Conservation (phyloP, 2,329 filamentous ascomycete genomes). For the Aspergillus vadensis region DNA sequence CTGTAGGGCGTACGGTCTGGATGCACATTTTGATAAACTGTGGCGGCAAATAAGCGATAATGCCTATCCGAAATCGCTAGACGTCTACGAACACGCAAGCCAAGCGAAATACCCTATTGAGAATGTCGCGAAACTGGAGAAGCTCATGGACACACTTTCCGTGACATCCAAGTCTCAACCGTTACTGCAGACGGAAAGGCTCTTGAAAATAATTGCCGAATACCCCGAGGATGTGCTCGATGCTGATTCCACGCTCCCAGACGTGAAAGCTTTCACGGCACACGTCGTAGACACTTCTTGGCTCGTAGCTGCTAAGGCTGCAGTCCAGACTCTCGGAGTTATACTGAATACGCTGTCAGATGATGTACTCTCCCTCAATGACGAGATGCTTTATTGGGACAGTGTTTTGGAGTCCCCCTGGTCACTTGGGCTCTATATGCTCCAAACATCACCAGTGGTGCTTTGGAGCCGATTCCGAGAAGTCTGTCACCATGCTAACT, state of each 20-base stretch:
- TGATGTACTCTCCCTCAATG: constrained; percentile 77
- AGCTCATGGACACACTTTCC: constrained; percentile 70
- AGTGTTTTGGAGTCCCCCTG: constrained; percentile 77
- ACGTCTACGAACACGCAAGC: constrained; percentile 23
- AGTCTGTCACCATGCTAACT: constrained; percentile 42
- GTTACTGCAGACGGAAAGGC: constrained; percentile 61
- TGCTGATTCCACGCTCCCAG: neutral
- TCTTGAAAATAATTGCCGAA: constrained; percentile 64
- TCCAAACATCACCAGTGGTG: constrained; percentile 79
- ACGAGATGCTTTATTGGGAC: constrained; percentile 96
- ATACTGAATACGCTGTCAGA: constrained; percentile 76
- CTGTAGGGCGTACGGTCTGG: constrained; percentile 60
- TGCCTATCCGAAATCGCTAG: constrained; percentile 10
- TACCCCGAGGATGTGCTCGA: constrained; percentile 18
- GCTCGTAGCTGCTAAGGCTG: constrained; percentile 87
- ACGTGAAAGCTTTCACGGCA: constrained; percentile 35
- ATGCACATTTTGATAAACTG: constrained; percentile 60
- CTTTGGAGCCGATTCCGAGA: constrained; percentile 72
- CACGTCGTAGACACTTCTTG: constrained; percentile 84
- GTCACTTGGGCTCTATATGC: constrained; percentile 77
- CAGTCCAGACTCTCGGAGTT: constrained; percentile 84
- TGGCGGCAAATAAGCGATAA: constrained; percentile 46
- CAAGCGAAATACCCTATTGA: constrained; percentile 14
- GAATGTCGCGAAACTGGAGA: constrained; percentile 58
- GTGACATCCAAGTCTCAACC: constrained; percentile 66